These are phyloP conservation scores for Cadophora gregata DNA, from an alignment of 2,329 filamentous ascomycete genomes.

Conservation along the genomic window DNA sequence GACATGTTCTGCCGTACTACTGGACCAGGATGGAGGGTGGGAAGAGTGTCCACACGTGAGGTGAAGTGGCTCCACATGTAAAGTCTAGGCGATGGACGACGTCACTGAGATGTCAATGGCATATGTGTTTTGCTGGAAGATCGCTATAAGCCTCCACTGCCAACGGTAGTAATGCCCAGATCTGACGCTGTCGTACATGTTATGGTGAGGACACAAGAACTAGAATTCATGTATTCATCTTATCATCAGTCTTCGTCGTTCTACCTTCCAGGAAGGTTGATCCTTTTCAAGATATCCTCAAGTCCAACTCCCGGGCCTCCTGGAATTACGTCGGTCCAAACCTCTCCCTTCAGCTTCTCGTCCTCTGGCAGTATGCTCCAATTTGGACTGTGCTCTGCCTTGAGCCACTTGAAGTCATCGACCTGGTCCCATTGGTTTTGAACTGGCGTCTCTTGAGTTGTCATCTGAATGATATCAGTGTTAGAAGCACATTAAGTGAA, in stretches of 20 bases:
- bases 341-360: conserved; percentile 62
- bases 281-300: conserved; percentile 66
- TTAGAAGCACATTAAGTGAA: background rate
- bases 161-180: conserved; percentile 7
- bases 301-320: conserved; percentile 66
- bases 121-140: background rate
- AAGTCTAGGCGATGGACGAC: no score
- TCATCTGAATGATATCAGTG: conserved; percentile 36
- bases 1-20: background rate
- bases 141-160: background rate
- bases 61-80: background rate
- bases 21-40: background rate
- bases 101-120: background rate
- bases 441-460: conserved; percentile 37
- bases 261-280: conserved; percentile 45
- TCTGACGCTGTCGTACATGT: conserved; percentile 17
- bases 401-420: conserved; percentile 98
- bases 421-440: conserved; percentile 86
- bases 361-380: conserved; percentile 74
- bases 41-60: background rate
- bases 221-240: background rate
- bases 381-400: conserved; percentile 83
- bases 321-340: conserved; percentile 73
- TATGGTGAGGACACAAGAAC: background rate
- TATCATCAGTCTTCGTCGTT: background rate